phyloP scores from a whole-genome alignment of 139 green algal genomes.

The Tetradesmus obliquus region DNA sequence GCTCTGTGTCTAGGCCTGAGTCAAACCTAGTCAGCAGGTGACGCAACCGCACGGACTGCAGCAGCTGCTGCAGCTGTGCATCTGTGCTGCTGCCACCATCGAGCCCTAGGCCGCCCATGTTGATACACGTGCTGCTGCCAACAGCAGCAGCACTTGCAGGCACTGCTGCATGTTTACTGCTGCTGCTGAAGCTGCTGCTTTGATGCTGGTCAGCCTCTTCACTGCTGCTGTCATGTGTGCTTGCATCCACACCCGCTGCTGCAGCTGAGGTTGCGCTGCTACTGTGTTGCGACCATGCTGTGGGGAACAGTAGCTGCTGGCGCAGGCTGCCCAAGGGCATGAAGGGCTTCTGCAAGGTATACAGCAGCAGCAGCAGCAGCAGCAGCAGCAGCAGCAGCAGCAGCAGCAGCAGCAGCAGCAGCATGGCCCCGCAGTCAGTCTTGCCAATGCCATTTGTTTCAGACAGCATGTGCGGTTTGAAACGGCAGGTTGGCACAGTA shows the following conservation, averaged over 20 bases:
- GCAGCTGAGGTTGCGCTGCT: too few species aligned
- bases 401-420: conserved; percentile 20
- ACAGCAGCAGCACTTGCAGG: neutral
- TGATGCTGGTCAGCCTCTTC: neutral
- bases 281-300: neutral
- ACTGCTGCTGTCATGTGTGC: neutral
- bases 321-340: conserved; percentile 90
- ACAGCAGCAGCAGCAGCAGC: conserved; percentile 74
- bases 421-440: neutral
- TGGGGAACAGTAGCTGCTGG: conserved; percentile 89
- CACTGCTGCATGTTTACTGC: neutral
- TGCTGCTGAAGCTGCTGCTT: neutral
- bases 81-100: neutral
- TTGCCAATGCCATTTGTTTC: too few species aligned
- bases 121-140: neutral
- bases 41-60: conserved; percentile 36
- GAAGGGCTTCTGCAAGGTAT: conserved; percentile 87
- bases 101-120: neutral
- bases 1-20: conserved; percentile 75
- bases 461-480: too few species aligned
- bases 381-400: conserved; percentile 34
- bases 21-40: conserved; percentile 62
- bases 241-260: neutral
- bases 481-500: too few species aligned
- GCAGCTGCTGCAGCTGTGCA: neutral